These are phyloP conservation scores for Xylaria grammica DNA, from an alignment of 495 filamentous ascomycete species.

Conservation along the genomic window DNA sequence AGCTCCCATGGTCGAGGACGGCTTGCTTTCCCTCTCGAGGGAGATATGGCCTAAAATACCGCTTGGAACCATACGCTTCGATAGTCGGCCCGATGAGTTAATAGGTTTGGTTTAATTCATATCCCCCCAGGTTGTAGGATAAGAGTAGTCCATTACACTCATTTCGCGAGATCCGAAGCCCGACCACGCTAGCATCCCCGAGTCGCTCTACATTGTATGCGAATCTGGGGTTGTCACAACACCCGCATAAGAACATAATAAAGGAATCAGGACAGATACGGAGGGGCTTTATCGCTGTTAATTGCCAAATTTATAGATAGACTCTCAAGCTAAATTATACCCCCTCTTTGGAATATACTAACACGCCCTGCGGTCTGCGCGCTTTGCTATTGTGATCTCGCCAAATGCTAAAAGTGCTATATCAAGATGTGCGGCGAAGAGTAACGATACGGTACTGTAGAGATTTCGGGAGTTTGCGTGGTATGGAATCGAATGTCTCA, in stretches of 20 bases:
- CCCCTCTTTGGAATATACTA: slow-evolving; percentile 5
- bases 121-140: background rate
- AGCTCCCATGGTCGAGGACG: background rate
- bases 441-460: too few relatives aligned
- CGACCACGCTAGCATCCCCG: background rate
- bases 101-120: background rate
- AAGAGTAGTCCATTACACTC: background rate
- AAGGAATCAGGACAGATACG: slow-evolving; percentile 10
- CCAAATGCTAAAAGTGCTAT: too few relatives aligned
- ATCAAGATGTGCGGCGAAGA: too few relatives aligned
- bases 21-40: background rate
- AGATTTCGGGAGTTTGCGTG: background rate
- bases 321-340: slow-evolving; percentile 15
- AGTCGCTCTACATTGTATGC: too few relatives aligned
- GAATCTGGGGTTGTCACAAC: background rate
- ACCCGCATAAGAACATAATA: slow-evolving; percentile 1
- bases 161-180: too few relatives aligned
- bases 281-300: background rate
- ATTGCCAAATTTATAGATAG: slow-evolving; percentile 8
- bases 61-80: background rate
- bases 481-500: too few relatives aligned
- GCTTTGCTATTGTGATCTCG: background rate
- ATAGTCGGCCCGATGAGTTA: background rate
- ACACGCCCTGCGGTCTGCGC: background rate
- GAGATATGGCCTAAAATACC: background rate